phyloP scores from a whole-genome alignment of 2,329 filamentous ascomycete genomes.

The Aspergillus cejpii region DNA sequence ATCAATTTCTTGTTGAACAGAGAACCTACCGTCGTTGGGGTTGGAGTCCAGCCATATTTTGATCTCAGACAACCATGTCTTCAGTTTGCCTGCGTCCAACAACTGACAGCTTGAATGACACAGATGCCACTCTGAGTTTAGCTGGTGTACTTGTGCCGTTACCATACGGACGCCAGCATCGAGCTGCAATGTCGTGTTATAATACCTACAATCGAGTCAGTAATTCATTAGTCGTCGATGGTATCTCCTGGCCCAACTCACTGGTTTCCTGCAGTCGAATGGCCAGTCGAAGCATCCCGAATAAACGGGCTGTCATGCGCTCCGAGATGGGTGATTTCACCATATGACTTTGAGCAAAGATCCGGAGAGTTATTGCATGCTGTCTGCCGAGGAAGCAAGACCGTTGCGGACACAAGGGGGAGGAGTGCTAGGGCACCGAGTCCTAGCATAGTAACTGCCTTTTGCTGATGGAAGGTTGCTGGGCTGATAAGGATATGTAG shows the following conservation, averaged over 20 bases:
- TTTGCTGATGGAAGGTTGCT: too few relatives aligned
- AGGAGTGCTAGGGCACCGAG: constrained; percentile 27
- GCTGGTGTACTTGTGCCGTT: constrained; percentile 63
- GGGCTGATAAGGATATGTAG: constrained; percentile 1
- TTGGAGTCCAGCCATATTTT: constrained; percentile 63
- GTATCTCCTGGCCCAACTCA: constrained; percentile 36
- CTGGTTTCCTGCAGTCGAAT: constrained; percentile 64
- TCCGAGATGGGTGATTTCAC: constrained; percentile 69
- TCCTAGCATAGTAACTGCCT: constrained; percentile 24
- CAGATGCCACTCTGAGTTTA: constrained; percentile 54
- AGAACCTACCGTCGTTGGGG: constrained; percentile 52
- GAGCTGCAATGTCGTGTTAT: constrained; percentile 64
- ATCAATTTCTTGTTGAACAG: not conserved
- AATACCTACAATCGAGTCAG: constrained; percentile 35
- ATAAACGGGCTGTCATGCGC: constrained; percentile 70
- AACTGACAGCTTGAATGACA: constrained; percentile 64
- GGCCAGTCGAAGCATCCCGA: constrained; percentile 54
- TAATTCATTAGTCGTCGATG: not conserved
- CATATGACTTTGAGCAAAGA: constrained; percentile 65
- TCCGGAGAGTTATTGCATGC: constrained; percentile 76
- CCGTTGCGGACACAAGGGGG: constrained; percentile 24
- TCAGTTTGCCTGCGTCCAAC: constrained; percentile 61
- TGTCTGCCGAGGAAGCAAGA: constrained; percentile 29
- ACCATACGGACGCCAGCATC: constrained; percentile 65
- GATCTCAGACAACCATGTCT: constrained; percentile 58